Evolutionary conservation across 176 grass and related monocot genomes (phyloP), one percentile per base, ranked within the genome.

Genomic region (Cocos nucifera): DNA sequence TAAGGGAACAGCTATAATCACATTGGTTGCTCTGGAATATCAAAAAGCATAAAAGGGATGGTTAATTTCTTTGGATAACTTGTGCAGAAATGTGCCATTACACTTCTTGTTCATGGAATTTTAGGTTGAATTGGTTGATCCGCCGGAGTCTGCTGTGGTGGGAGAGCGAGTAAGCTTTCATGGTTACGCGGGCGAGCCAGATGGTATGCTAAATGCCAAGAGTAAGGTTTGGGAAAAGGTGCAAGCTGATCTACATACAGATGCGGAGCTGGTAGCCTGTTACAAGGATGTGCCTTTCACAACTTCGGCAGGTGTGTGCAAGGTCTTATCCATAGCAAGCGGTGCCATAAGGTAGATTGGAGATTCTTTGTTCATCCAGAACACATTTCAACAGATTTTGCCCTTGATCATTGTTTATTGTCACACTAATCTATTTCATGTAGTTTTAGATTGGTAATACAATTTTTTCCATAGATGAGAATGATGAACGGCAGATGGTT

Each of bases 141-240:
- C 90, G 15, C 90, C 86, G 6, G 77, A 72, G 56, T 81, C 82
- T 3, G 80, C 80, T 50, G 63, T 55, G 26, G 78, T 86, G 17
- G 90, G 86, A 14, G 86, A 89, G 72, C 73, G 76, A 65, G 80
- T 92, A 25, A 82, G 70, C 19, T 92, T 98, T 67, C 55, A 73
- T 22, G 84, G 81, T 66, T 83, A 78, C 62, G 57, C 87, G 0
- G 93, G 84, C 0, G 87, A 88, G 66, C 78, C 93, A 0, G 87
- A 91, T 74, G 60, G 69, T 50, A 61, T 89, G 57, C 73, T 91
- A 15, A 96, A 78, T 27, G 83, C 80, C 19, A 96, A 96, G 59
- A 84, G 83, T 62, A 85, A 97, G 70, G 75, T 78, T 8, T 97
- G 93, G 84, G 93, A 97, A 70, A 97, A 85, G 70, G 4, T 97